Base-by-base conservation (phyloP, 257 asterid species). In the Anisodus acutangulus region DNA sequence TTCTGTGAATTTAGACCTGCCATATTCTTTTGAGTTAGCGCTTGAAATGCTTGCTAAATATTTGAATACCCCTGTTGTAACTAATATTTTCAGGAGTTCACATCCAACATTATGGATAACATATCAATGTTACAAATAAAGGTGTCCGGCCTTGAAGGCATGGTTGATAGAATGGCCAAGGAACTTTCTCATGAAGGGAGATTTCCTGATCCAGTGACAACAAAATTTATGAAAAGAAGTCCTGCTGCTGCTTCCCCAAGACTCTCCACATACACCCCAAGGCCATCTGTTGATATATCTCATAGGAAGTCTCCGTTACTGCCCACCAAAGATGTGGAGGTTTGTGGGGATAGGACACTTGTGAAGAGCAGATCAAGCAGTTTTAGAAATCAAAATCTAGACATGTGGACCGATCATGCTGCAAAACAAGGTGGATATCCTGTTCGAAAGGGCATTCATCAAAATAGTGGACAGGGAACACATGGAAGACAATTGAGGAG, bases 131-230 rank as follows among this genome's bases (percentile, higher is more conserved):
- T 94, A 87, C 98, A 93, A 92, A 64, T 78, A 84, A 96, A 96
- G 88, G 99, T 96, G 76, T 92, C 97, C 70, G 90, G 90, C 91
- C 95, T 96, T 83, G 99, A 95, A 86, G 83, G 85, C 43, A 91
- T 92, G 87, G 93, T 95, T 59, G 92, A 92, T 87, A 91, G 91
- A 84, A 87, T 95, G 92, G 90, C 95, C 66, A 91, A 91, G 79
- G 97, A 91, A 80, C 84, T 92, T 85, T 89, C 84, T 86, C 88
- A 85, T 54, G 94, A 88, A 11, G 92, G 89, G 86, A 90, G 90
- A 85, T 80, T 89, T 84, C 85, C 92, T 80, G 95, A 91, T 87
- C 84, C 83, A 62, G 63, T 85, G 22, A 83, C 92, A 72, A 72
- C 92, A 84, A 92, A 89, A 87, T 64, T 88, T 86, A 66, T 87